Base-by-base conservation (phyloP, 805 yeast genomes). In the Tetrapisispora nanseiensis region DNA sequence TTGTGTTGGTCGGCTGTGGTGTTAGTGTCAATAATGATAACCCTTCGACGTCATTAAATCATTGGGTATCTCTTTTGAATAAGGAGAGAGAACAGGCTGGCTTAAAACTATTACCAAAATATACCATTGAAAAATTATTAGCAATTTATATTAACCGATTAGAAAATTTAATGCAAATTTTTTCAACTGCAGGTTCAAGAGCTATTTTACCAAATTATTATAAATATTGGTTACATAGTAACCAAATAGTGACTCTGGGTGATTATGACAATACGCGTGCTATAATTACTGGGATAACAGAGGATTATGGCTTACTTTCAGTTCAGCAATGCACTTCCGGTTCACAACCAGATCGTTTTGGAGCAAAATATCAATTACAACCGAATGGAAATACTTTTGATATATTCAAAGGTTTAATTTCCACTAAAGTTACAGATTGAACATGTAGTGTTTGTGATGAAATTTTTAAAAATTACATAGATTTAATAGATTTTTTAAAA, bases 311-410 rank as follows among this genome's bases (percentile, higher is more conserved):
- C 0, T 67, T 89, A 65, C 65, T 92, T 44, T 62, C 79, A 12
- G 98, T 85, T 2, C 79, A 76, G 46, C 95, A 84, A 48, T 59
- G 79, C 7, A 73, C 74, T 39, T 42, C 52, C 2, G 61, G 61
- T 6, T 50, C 62, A 5, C 54, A 62, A 12, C 72, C 71, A 19
- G 56, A 51, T 11, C 66, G 67, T 13, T 76, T 80, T 1, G 84
- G 86, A 0, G 70, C 67, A 33, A 66, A 55, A 4, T 79, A 72
- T 49, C 82, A 86, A 51, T 65, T 92, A 37, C 97, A 89, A 60
- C 97, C 99, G 0, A 98, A 92, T 62, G 98, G 99, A 1, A 92
- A 92, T 59, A 86, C 97, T 3, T 92, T 92, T 56, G 97, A 92
- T 59, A 89, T 92, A 72, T 83, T 92, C 67, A 82, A 74, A 51